Evolutionary conservation across 2,329 filamentous ascomycete genomes (phyloP), one percentile per base, ranked within the genome.

Genomic region (Paramyrothecium roridum): DNA sequence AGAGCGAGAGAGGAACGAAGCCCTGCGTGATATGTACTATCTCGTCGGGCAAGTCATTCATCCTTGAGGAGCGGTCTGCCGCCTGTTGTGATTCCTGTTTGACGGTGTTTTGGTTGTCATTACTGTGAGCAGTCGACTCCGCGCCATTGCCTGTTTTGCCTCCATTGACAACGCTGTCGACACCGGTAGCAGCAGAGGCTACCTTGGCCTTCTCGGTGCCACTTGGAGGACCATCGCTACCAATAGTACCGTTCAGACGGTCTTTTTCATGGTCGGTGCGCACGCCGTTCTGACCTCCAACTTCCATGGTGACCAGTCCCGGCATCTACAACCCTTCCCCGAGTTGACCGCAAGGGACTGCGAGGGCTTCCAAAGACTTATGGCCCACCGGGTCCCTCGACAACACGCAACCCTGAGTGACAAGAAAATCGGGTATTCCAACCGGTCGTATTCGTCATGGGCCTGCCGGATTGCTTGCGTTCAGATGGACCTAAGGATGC

Each of bases 1-100:
- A 76, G 16, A 82, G 82, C 4, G 87, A 86, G 20, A 98, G 80
- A 3, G 91, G 87, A 54, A 93, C 81, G 69, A 92, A 96, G 34
- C 85, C 87, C 55, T 87, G 78, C 0, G 87, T 87, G 56, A 96
- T 88, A 66, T 96, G 91, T 40, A 76, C 72, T 40, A 88, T 84
- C 65, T 85, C 82, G 56, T 83, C 79, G 12, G 84, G 84, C 2
- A 86, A 71, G 57, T 85, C 78, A 65, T 84, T 82, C 75, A 85
- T 80, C 57, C 75, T 76, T 50, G 70, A 58, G 43, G 65, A 63
- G n/a, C 37, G n/a, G 37, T 43, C 37, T 16, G 13, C 12, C n/a
- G 7, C 37, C 37, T 43, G 7, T 43, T 43, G 37, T 17, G 37
- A 13, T 17, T 43, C 13, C 37, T 43, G 37, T 6, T 19, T 19